phyloP scores from a whole-genome alignment of 2,329 filamentous ascomycete genomes.

The Aspergillus arachidicola region DNA sequence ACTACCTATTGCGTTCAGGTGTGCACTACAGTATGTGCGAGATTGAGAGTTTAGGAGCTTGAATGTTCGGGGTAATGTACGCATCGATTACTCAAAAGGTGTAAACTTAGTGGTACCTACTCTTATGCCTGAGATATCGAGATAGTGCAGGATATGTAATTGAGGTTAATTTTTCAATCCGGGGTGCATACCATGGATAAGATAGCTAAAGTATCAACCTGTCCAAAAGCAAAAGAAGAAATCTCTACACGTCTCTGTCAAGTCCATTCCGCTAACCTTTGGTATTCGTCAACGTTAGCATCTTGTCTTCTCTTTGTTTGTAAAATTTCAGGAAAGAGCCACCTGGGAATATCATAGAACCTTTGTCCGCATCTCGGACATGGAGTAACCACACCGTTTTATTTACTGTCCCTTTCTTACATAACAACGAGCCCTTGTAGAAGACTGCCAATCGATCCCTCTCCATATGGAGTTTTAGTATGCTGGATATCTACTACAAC shows the following conservation, averaged over 20 bases:
- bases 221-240: neutral
- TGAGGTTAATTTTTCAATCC: neutral
- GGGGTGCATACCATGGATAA: neutral
- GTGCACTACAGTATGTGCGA: neutral
- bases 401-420: neutral
- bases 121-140: neutral
- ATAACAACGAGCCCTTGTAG: too few relatives aligned
- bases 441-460: too few relatives aligned
- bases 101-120: neutral
- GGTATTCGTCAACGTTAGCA: neutral
- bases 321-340: neutral
- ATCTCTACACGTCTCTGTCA: neutral
- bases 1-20: neutral
- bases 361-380: neutral
- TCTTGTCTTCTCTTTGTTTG: neutral
- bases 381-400: neutral
- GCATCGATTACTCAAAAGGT: neutral
- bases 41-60: neutral
- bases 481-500: too few relatives aligned
- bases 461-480: too few relatives aligned
- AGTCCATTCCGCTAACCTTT: neutral
- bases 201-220: too few relatives aligned
- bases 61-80: neutral
- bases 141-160: neutral
- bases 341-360: neutral